Conservation (phyloP, 2,329 filamentous ascomycete genomes). For the Sporothrix variecibatus region DNA sequence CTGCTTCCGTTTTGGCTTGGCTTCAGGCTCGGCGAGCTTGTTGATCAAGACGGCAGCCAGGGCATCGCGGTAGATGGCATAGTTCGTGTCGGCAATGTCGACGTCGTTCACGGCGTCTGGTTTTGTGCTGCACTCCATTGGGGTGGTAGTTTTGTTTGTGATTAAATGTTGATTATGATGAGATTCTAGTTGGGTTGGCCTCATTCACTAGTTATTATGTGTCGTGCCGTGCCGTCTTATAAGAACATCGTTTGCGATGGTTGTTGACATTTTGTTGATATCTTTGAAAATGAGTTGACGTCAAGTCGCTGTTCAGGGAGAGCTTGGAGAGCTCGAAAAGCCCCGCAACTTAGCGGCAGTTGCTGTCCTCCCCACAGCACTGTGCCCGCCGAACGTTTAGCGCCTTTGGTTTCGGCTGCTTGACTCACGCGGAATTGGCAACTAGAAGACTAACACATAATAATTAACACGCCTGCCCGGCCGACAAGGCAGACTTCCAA, state of each 20-base stretch:
- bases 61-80: conserved; percentile 71
- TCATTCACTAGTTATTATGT: background rate
- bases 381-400: background rate
- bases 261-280: background rate
- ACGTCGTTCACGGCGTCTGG: conserved; percentile 12
- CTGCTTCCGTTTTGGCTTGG: conserved; percentile 12
- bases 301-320: background rate
- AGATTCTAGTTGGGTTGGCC: background rate
- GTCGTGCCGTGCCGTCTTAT: background rate
- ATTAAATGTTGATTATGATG: background rate
- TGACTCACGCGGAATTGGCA: conserved; percentile 1
- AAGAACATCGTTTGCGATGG: background rate
- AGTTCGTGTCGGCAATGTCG: conserved; percentile 50
- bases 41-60: conserved; percentile 70
- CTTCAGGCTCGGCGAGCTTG: conserved; percentile 49
- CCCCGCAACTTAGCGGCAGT: conserved; percentile 4
- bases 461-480: background rate
- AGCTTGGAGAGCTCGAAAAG: background rate
- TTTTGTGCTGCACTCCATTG: background rate
- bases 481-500: conserved; percentile 1
- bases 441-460: too few relatives aligned
- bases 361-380: background rate
- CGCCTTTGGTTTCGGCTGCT: background rate
- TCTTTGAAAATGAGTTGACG: background rate
- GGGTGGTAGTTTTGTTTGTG: background rate